A percentile compares a stretch with the other conserved stretches of the same genome.
Evolutionary conservation across 2,329 filamentous ascomycete species (phyloP).

Genomic region (Alternaria burnsii): DNA sequence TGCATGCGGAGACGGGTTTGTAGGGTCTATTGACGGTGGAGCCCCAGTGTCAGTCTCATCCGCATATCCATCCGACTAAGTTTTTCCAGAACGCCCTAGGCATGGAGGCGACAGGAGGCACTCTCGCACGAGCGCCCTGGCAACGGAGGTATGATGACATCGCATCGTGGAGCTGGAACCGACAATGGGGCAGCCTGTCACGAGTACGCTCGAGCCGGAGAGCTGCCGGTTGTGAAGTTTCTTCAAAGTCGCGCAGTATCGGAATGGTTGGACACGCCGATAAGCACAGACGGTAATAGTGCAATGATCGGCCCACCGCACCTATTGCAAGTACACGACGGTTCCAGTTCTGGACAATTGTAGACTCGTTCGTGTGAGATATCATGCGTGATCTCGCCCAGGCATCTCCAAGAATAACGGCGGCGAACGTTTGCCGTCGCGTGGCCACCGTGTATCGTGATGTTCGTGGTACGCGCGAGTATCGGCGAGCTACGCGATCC

Average conservation of each 20-base stretch:
- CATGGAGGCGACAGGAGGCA: constrained; percentile 22
- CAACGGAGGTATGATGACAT: constrained; percentile 35
- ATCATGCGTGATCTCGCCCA: neutral
- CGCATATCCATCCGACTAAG: constrained; percentile 21
- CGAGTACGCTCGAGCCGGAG: constrained; percentile 17
- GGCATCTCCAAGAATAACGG: neutral
- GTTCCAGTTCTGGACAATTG: neutral
- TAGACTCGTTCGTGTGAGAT: neutral
- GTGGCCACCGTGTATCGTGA: neutral
- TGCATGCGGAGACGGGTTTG: constrained; percentile 25
- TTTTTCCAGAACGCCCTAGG: constrained; percentile 23
- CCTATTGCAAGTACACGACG: constrained; percentile 10
- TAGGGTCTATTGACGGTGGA: constrained; percentile 31
- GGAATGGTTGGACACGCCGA: constrained; percentile 21
- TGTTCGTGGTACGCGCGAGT: neutral
- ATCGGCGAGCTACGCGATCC: neutral
- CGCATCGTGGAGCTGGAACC: constrained; percentile 16
- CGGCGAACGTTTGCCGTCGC: neutral
- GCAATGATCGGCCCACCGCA: constrained; percentile 21
- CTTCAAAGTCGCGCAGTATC: constrained; percentile 22
- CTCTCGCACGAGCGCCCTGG: constrained; percentile 29
- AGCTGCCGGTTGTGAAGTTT: constrained; percentile 20
- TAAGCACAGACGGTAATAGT: constrained; percentile 21
- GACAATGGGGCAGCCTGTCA: constrained; percentile 17
- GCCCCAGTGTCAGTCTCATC: constrained; percentile 30